phyloP scores from a whole-genome alignment of 805 yeast genomes.

The Candida palmyrensis region DNA sequence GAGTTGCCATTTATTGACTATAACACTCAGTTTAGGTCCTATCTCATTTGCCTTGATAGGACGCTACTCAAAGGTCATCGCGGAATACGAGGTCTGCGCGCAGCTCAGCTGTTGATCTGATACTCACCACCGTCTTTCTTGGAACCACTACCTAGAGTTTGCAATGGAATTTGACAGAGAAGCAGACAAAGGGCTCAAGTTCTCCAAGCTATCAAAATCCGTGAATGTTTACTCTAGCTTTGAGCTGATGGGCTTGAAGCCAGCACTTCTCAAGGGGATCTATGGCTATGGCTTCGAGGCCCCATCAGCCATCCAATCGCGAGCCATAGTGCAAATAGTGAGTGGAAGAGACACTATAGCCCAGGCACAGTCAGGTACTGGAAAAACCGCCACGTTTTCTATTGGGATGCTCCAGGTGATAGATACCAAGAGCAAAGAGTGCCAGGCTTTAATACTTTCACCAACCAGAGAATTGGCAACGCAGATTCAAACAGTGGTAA shows the following conservation, averaged over 20 bases:
- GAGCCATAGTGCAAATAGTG: constrained; percentile 94
- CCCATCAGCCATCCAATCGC: constrained; percentile 96
- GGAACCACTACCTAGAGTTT: too few species aligned
- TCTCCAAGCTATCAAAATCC: constrained; percentile 50
- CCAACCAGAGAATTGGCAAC: constrained; percentile 96
- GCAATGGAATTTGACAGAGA: constrained; percentile 55
- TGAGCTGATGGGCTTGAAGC: constrained; percentile 38
- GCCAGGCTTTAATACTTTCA: constrained; percentile 87
- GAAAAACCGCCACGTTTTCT: constrained; percentile 97
- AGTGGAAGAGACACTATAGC: constrained; percentile 95
- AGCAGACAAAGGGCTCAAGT: constrained; percentile 53
- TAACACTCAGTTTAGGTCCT: too few species aligned
- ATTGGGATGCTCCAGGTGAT: constrained; percentile 88
- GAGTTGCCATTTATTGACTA: too few species aligned
- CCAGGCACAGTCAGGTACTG: constrained; percentile 99
- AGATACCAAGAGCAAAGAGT: constrained; percentile 64
- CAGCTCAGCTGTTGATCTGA: too few species aligned
- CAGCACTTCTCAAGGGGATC: constrained; percentile 46
- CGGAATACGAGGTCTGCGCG: too few species aligned
- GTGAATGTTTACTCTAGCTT: constrained; percentile 47
- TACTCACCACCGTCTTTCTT: too few species aligned
- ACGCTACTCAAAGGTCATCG: too few species aligned
- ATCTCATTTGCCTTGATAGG: too few species aligned
- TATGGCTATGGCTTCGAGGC: constrained; percentile 91
- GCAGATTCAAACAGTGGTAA: constrained; percentile 86